Percentiles rank a stretch among this genome's conserved stretches.
Evolutionary conservation across 2,329 filamentous ascomycete genomes (phyloP).

Genomic region (Nemania bipapillata): DNA sequence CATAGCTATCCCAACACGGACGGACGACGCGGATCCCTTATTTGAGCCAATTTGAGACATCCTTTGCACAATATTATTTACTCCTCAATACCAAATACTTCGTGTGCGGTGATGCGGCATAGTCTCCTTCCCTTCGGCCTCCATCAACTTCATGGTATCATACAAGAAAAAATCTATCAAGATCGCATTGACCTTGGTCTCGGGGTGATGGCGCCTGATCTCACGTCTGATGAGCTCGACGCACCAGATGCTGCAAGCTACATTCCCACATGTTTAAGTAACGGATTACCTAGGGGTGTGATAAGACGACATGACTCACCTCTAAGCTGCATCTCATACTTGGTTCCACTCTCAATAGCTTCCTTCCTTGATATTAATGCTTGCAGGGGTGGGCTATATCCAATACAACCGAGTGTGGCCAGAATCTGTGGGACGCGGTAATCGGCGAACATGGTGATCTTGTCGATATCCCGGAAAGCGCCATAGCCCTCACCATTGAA

Average conservation of each 20-base stretch:
- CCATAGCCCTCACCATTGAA: conserved; percentile 86
- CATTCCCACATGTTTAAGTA: conserved; percentile 22
- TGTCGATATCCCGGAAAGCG: conserved; percentile 87
- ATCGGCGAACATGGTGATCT: conserved; percentile 98
- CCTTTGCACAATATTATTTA: not conserved
- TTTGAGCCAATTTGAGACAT: not conserved
- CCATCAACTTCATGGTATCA: conserved; percentile 88
- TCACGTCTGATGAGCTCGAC: conserved; percentile 88
- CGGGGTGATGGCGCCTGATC: conserved; percentile 78
- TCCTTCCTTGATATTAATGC: conserved; percentile 73
- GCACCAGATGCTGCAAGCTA: conserved; percentile 93
- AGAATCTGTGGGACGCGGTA: conserved; percentile 97
- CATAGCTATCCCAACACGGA: conserved; percentile 3
- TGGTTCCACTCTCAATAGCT: conserved; percentile 74
- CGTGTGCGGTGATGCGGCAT: conserved; percentile 89
- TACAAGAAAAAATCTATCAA: conserved; percentile 98
- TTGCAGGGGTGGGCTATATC: conserved; percentile 83
- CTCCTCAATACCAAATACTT: conserved; percentile 87
- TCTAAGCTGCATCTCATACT: conserved; percentile 87
- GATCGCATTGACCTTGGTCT: conserved; percentile 81
- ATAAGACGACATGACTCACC: conserved; percentile 60
- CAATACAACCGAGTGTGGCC: conserved; percentile 81
- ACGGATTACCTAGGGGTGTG: conserved; percentile 2
- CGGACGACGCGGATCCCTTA: not conserved
- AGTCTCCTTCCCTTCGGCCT: conserved; percentile 68